Conservation (phyloP, 1,284 basidiomycete species). For the Paramarasmius palmivorus region DNA sequence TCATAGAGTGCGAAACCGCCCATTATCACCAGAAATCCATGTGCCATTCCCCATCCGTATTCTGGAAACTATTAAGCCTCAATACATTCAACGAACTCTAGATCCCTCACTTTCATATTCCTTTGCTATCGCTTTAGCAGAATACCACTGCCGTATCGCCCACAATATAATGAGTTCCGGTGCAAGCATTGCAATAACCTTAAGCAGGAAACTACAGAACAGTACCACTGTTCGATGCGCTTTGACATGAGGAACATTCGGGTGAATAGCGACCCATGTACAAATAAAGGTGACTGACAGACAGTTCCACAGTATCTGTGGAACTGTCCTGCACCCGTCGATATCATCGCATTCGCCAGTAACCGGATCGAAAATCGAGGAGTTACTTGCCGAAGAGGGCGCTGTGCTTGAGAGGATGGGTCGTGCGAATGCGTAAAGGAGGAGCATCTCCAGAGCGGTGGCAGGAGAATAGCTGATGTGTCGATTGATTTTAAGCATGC, state of each 20-base stretch:
- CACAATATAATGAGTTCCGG: slow-evolving; percentile 27
- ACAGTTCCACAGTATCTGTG: slow-evolving; percentile 29
- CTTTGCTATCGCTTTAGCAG: slow-evolving; percentile 14
- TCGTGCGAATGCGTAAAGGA: no score
- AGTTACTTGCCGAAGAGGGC: no score
- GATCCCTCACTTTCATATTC: slow-evolving; percentile 12
- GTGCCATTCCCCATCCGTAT: background rate
- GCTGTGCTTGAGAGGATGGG: no score
- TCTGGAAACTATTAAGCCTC: background rate
- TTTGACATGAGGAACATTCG: slow-evolving; percentile 27
- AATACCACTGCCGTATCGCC: slow-evolving; percentile 26
- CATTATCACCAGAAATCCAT: background rate
- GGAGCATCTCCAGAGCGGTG: no score
- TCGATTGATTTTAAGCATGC: no score
- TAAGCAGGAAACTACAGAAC: slow-evolving; percentile 14
- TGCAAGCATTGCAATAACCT: slow-evolving; percentile 23
- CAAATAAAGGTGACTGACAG: slow-evolving; percentile 31
- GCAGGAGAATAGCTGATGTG: no score
- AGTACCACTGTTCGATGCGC: slow-evolving; percentile 1
- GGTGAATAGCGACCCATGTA: slow-evolving; percentile 34
- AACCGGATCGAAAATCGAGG: background rate
- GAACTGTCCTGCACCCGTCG: background rate
- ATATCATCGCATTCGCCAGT: background rate
- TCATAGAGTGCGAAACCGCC: background rate
- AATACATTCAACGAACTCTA: background rate